A percentile compares a stretch with the other conserved stretches of the same genome.
Evolutionary conservation across 2,329 filamentous ascomycete species (phyloP).

Genomic region (Tolypocladium inflatum): DNA sequence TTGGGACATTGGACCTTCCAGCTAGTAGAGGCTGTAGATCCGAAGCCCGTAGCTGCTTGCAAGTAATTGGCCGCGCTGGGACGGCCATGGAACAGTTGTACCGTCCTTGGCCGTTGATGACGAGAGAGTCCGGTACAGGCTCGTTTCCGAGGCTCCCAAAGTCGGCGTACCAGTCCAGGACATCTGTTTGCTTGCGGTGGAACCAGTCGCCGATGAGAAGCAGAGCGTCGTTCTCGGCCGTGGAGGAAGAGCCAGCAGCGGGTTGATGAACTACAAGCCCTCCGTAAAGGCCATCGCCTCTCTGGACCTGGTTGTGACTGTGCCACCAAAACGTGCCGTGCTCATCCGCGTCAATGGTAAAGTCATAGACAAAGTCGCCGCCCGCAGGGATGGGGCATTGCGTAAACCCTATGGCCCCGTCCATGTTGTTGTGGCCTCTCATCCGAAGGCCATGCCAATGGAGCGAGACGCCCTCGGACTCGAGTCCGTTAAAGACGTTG

Average conservation of each 20-base stretch:
- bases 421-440: slow-evolving; percentile 62
- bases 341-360: slow-evolving; percentile 44
- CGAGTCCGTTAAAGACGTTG: slow-evolving; percentile 52
- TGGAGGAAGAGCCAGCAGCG: background rate
- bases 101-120: slow-evolving; percentile 23
- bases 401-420: slow-evolving; percentile 42
- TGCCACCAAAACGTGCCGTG: slow-evolving; percentile 51
- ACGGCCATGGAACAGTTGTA: slow-evolving; percentile 20
- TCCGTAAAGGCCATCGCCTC: slow-evolving; percentile 47
- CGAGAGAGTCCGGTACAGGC: slow-evolving; percentile 19
- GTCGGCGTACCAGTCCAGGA: slow-evolving; percentile 16
- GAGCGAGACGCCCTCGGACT: slow-evolving; percentile 53
- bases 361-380: slow-evolving; percentile 43
- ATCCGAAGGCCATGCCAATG: slow-evolving; percentile 72
- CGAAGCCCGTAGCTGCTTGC: slow-evolving; percentile 2
- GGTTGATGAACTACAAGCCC: slow-evolving; percentile 50
- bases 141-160: slow-evolving; percentile 32
- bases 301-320: slow-evolving; percentile 40
- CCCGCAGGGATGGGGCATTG: slow-evolving; percentile 44
- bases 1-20: background rate
- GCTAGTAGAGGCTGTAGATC: slow-evolving; percentile 9
- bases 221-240: slow-evolving; percentile 37
- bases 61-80: slow-evolving; percentile 13
- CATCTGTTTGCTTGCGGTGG: slow-evolving; percentile 28
- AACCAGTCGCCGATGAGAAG: slow-evolving; percentile 37